Base-by-base conservation (phyloP, 225 moss, liverwort and hornwort genomes). In the Pseudisothecium myosuroides region DNA sequence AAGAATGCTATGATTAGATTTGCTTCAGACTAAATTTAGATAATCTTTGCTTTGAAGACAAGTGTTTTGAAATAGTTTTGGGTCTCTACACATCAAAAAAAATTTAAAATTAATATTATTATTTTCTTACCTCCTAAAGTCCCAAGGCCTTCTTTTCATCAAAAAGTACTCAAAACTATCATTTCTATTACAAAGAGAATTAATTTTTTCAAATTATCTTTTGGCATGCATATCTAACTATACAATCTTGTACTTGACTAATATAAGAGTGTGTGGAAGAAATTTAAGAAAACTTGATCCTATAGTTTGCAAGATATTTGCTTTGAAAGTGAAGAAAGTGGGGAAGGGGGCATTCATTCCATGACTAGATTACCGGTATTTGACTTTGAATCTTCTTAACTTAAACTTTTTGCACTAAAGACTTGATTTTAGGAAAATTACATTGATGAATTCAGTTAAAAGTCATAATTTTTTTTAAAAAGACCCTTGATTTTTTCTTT, bases 21-120 rank as follows among this genome's bases (percentile, higher is more conserved):
- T 74, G 29, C 29, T 17, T 11, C 4, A 74, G 7, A 29, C 2
- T 29, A 47, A 74, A 74, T 29, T 6, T 28, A 28, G 13, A 17
- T 72, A 10, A 10, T 4, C 47, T 11, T 47, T 47, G 4, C 11
- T 29, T 45, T 43, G 1, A 3, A 0, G 2, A 47, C 0, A 0
- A 74, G 4, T 18, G 18, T 74, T 28, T 47, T 47, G 8, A 74
- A 29, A 13, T 0, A 28, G 3, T 6, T 45, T 71, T 73, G 11
- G 11, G 3, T 17, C 29, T 45, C 43, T 45, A 29, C 45, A 73
- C 45, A 73, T 45, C 0, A 73, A 73, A 43, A 2, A 28, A 43
- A 9, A 16, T 27, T 27, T 9, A 5, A 3, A 2, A 3, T 43
- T 5, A 5, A 9, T 27, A 43, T 43, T 43, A 16, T 45, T 28